Evolutionary conservation across 352 stramenopile genomes (phyloP), one percentile per base, ranked within the genome.

Genomic region (Globisporangium perplexum): DNA sequence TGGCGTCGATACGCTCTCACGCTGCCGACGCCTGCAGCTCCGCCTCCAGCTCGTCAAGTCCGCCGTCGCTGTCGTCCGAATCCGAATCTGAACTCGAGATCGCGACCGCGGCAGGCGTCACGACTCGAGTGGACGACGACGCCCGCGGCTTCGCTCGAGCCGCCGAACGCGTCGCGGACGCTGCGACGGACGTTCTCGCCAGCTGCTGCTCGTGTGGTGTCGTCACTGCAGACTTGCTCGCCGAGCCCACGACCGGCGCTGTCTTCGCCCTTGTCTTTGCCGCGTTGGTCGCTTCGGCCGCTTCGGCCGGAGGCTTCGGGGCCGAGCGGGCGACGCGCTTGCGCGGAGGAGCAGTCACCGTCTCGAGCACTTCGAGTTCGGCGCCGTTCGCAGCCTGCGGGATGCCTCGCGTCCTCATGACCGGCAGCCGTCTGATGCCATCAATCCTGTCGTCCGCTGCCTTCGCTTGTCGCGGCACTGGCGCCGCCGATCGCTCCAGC

Each of bases 51-150:
- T 86, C 68, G 36, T 60, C 63, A 18, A 84, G 44, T 10, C 68
- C 66, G 17, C 28, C 53, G 50, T 86, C 74, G 49, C 75, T 86
- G 44, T 83, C 74, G 22, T 30, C 26, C 68, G 39, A n/a, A n/a
- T n/a, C n/a, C n/a, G n/a, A n/a, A n/a, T 66, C 64, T 0, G 70
- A 81, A 10, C 54, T 63, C n/a, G 65, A 39, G 3, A 52, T 62
- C 14, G 65, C 38, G 1, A 51, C 66, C 8, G 58, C 57, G 59
- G 22, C 18, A 47, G 26, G 26, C 26, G 26, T 51, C 64, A 30
- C 45, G 47, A 57, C 11, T 14, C 36, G 10, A 33, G 36, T 30
- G 3, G 41, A 1, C 14, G 30, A 39, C 7, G 20, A 11, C 41
- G 14, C 7, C 39, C 11, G 8, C 7, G 5, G 20, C 20, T 10